phyloP scores from a whole-genome alignment of 2,329 filamentous ascomycete species.

The Septoria petroselini region DNA sequence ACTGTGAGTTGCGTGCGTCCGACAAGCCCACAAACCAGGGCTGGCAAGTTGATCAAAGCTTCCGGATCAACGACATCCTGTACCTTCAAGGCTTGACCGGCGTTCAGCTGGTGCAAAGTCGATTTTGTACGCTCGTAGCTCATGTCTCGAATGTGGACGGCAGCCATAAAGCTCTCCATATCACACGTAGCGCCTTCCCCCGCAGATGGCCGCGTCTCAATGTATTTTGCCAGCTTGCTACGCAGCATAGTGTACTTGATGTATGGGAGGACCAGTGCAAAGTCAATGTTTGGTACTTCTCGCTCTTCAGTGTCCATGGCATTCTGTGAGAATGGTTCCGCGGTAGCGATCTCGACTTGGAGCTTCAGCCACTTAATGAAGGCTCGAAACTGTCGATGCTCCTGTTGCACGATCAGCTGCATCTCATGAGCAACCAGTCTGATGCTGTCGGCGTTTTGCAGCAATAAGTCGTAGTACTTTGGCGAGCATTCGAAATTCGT shows the following conservation, averaged over 20 bases:
- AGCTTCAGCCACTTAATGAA: slow-evolving; percentile 84
- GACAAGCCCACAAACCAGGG: slow-evolving; percentile 27
- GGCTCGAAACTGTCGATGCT: slow-evolving; percentile 70
- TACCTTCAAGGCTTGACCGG: slow-evolving; percentile 12
- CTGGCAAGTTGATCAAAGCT: slow-evolving; percentile 31
- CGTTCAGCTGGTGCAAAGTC: slow-evolving; percentile 19
- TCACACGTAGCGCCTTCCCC: slow-evolving; percentile 29
- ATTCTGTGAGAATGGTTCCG: slow-evolving; percentile 56
- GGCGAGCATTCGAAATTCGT: slow-evolving; percentile 53
- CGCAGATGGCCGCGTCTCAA: slow-evolving; percentile 43
- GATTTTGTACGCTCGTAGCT: slow-evolving; percentile 27
- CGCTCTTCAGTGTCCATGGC: slow-evolving; percentile 72
- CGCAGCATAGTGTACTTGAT: slow-evolving; percentile 59
- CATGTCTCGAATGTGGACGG: slow-evolving; percentile 21
- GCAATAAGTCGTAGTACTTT: slow-evolving; percentile 43
- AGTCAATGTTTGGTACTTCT: slow-evolving; percentile 69
- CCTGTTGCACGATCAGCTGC: slow-evolving; percentile 67
- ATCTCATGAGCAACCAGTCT: slow-evolving; percentile 71
- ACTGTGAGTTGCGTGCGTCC: slow-evolving; percentile 29
- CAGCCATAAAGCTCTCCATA: slow-evolving; percentile 25
- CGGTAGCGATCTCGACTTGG: slow-evolving; percentile 73
- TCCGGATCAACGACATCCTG: slow-evolving; percentile 22
- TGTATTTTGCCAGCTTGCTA: slow-evolving; percentile 30
- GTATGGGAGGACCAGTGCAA: slow-evolving; percentile 70
- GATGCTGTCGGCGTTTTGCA: slow-evolving; percentile 72